Base-by-base conservation (phyloP, 192 early-diverging fungal genomes). In the Backusella sp. region DNA sequence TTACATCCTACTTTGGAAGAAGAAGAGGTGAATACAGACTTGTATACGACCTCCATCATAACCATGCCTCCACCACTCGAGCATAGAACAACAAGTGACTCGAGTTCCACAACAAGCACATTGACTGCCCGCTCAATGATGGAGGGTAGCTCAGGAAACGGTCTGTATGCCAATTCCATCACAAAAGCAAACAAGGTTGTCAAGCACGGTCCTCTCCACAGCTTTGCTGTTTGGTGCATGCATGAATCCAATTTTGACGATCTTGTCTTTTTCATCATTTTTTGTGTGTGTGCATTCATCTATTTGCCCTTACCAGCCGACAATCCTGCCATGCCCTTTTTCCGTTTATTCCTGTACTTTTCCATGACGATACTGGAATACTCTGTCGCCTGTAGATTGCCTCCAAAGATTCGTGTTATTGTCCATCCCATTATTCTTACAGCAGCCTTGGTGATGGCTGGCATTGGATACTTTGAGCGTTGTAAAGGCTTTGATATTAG, bases 341-440 rank as follows among this genome's bases (percentile, higher is more conserved):
- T 72, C 35, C 32, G 52, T 15, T 28, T 73, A 14, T 53, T 77
- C 23, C 41, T 65, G 4, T 49, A 77, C 14, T 53, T 73, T 34
- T 17, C 71, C 3, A 41, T 72, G 59, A 62, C 62, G 4, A 14
- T 77, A 17, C 36, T 77, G 19, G 26, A 46, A 19, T 77, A 66
- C 23, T 65, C 68, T 3, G 49, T 23, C 23, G 71, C 56, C 23
- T 62, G 42, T 9, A 73, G 32, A 37, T 32, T 77, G 7, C 76
- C 76, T 15, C 21, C 41, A 3, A 59, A 30, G 26, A 1, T 73
- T 23, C 28, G 71, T 17, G 19, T 73, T 4, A 8, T 77, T 4
- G 6, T 77, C 14, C 76, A 77, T 26, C 76, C 76, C 1, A 77
- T 77, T 42, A 71, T 77, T 30, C n/a, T 67, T 21, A 73, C 70